Conservation (phyloP, 2,329 filamentous ascomycete species). For the Botrytis fragariae region DNA sequence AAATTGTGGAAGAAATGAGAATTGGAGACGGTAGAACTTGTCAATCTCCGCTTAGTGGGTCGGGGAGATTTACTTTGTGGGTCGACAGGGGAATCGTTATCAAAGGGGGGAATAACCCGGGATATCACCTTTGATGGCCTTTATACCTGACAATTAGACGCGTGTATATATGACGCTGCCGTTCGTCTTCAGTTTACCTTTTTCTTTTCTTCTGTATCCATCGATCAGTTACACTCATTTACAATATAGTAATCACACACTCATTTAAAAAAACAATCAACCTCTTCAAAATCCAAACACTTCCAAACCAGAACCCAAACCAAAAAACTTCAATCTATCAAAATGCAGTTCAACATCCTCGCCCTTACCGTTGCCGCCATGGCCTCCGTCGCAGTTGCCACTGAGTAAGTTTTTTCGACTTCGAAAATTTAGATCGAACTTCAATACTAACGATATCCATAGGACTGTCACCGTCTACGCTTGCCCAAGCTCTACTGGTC, state of each 20-base stretch:
- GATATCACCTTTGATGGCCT: not conserved
- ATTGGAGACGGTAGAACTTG: not conserved
- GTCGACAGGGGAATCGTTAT: constrained; percentile 5
- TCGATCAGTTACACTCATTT: constrained; percentile 38
- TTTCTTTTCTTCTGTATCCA: constrained; percentile 31
- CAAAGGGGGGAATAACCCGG: constrained; percentile 9
- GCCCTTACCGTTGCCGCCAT: constrained; percentile 35
- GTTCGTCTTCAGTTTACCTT: not conserved
- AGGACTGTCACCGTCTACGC: constrained; percentile 37
- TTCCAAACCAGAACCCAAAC: constrained; percentile 14
- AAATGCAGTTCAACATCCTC: constrained; percentile 39
- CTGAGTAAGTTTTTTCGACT: constrained; percentile 24
- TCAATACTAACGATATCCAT: constrained; percentile 19
- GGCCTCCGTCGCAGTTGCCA: constrained; percentile 33
- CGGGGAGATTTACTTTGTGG: constrained; percentile 14
- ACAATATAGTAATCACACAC: constrained; percentile 26
- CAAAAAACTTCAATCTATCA: constrained; percentile 31
- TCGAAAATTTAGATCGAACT: not conserved
- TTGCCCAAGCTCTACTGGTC: constrained; percentile 25
- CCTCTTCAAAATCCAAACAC: constrained; percentile 22
- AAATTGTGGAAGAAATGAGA: not conserved
- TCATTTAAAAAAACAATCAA: constrained; percentile 25
- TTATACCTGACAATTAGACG: not conserved
- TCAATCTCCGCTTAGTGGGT: constrained; percentile 17
- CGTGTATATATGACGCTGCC: constrained; percentile 19